Percentiles rank a stretch among this genome's conserved stretches.
Conservation (phyloP, 148 eudicot genomes). For the Dianthus caryophyllus region DNA sequence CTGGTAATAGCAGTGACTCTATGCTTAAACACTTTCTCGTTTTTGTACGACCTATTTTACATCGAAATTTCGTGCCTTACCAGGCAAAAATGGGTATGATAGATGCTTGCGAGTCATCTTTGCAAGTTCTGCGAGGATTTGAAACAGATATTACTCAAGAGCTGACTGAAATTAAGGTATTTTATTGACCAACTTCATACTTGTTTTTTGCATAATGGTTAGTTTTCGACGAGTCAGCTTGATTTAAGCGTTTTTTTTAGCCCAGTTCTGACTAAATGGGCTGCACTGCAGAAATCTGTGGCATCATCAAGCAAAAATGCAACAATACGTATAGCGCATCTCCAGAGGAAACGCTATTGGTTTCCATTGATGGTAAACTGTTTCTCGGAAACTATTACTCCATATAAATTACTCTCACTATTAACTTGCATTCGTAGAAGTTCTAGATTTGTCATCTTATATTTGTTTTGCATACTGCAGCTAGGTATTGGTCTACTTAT, state of each 20-base stretch:
- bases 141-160: conserved; percentile 47
- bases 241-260: too few relatives aligned
- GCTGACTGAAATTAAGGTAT: conserved; percentile 50
- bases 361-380: conserved; percentile 81
- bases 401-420: neutral
- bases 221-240: neutral
- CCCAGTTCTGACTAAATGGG: conserved; percentile 4
- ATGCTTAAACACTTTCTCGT: neutral
- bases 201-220: neutral
- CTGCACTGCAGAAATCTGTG: conserved; percentile 58
- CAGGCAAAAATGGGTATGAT: conserved; percentile 91
- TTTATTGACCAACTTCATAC: conserved; percentile 9
- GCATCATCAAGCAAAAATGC: conserved; percentile 58
- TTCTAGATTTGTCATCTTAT: conserved; percentile 6
- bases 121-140: conserved; percentile 87
- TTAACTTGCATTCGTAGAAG: conserved; percentile 4
- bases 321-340: conserved; percentile 56
- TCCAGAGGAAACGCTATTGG: conserved; percentile 65
- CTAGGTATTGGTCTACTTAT: conserved; percentile 74
- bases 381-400: conserved; percentile 24
- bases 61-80: conserved; percentile 16
- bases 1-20: conserved; percentile 49
- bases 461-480: conserved; percentile 33
- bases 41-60: neutral
- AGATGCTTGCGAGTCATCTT: conserved; percentile 74